phyloP scores from a whole-genome alignment of 495 filamentous ascomycete genomes.

The Chaetomidium leptoderma region DNA sequence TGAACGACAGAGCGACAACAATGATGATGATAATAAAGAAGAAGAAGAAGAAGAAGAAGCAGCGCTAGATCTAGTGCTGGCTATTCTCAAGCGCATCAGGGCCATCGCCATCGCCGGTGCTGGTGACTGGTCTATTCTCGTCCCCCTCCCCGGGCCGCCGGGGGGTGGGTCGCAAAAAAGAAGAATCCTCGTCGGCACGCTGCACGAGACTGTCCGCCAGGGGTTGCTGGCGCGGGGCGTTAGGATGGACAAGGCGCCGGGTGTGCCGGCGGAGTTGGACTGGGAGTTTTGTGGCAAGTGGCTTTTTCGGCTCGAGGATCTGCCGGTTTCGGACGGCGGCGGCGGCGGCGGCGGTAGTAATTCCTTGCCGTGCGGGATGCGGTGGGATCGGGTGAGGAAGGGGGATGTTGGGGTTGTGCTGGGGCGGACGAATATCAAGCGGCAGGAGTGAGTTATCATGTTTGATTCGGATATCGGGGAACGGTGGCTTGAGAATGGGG shows the following conservation, averaged over 20 bases:
- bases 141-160: background rate
- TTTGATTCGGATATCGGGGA: background rate
- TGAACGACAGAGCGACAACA: conserved; percentile 31
- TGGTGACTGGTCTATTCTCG: background rate
- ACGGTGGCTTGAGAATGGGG: background rate
- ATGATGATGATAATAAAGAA: background rate
- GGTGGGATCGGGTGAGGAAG: conserved; percentile 30
- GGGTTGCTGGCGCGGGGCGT: conserved; percentile 26
- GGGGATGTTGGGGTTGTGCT: conserved; percentile 36
- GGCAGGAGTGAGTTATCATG: conserved; percentile 40
- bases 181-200: conserved; percentile 29
- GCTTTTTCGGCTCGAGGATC: conserved; percentile 34
- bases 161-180: background rate
- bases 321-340: conserved; percentile 22
- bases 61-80: background rate
- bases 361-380: conserved; percentile 19
- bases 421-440: conserved; percentile 31
- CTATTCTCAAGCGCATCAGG: background rate
- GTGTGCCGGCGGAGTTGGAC: conserved; percentile 6
- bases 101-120: background rate
- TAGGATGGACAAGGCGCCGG: conserved; percentile 17
- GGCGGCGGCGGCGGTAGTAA: background rate
- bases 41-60: background rate
- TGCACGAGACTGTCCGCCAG: conserved; percentile 33
- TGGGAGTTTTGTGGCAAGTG: conserved; percentile 42